These are phyloP conservation scores for Fragaria vesca DNA, from an alignment of 306 rosid genomes.

Conservation along the genomic window DNA sequence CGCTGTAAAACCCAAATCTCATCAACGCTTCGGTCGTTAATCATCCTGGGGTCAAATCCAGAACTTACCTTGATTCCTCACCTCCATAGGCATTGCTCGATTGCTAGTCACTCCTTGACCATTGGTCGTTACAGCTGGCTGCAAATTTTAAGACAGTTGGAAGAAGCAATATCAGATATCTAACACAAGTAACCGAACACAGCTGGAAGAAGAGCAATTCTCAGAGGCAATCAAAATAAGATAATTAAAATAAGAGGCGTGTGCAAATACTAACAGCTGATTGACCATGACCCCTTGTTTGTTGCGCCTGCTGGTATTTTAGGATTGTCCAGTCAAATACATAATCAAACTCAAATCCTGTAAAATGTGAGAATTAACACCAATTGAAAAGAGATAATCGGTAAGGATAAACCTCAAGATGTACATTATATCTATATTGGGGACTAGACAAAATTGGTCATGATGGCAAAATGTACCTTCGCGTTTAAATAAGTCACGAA, in stretches of 20 bases:
- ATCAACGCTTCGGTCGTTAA: not conserved
- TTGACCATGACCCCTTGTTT: slow-evolving; percentile 19
- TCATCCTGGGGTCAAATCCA: not conserved
- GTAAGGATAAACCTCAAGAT: not conserved
- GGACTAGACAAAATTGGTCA: not conserved
- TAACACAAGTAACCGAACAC: not conserved
- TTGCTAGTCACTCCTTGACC: slow-evolving; percentile 9
- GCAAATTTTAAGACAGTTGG: not conserved
- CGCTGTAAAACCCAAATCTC: not conserved
- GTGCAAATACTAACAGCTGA: slow-evolving; percentile 15
- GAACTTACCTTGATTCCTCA: slow-evolving; percentile 13
- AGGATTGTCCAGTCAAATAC: slow-evolving; percentile 84
- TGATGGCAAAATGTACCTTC: slow-evolving; percentile 45
- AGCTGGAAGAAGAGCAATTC: not conserved
- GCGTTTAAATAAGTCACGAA: slow-evolving; percentile 52
- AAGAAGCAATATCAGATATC: not conserved
- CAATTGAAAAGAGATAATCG: not conserved
- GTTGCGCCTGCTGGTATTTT: slow-evolving; percentile 52
- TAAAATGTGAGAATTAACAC: slow-evolving; percentile 16
- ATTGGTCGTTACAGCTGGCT: slow-evolving; percentile 1
- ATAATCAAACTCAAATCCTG: slow-evolving; percentile 65
- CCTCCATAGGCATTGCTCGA: slow-evolving; percentile 14
- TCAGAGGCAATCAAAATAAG: not conserved
- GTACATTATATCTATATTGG: not conserved
- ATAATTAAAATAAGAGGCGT: not conserved